A percentile compares a stretch with the other conserved stretches of the same genome.
These are phyloP conservation scores for Phytophthora pini DNA, from an alignment of 352 stramenopile genomes.

Conservation along the genomic window DNA sequence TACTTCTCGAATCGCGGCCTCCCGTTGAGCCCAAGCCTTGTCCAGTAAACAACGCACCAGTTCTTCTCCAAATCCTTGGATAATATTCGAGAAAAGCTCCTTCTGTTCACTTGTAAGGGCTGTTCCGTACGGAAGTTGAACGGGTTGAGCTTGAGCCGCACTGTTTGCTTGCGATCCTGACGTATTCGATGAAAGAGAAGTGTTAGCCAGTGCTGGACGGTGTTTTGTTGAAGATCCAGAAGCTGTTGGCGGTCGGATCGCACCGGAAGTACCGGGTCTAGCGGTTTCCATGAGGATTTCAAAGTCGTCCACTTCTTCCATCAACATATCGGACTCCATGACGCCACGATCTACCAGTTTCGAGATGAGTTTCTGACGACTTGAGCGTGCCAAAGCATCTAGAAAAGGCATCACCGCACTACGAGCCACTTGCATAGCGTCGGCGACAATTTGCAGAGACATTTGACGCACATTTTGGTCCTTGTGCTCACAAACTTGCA, in stretches of 20 bases:
- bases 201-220: slow-evolving; percentile 61
- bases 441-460: slow-evolving; percentile 70
- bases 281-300: slow-evolving; percentile 46
- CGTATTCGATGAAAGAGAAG: slow-evolving; percentile 49
- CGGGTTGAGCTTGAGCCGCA: slow-evolving; percentile 35
- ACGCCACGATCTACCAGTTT: slow-evolving; percentile 80
- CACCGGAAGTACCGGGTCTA: slow-evolving; percentile 62
- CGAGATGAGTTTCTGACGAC: slow-evolving; percentile 82
- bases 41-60: slow-evolving; percentile 82
- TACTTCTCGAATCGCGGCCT: slow-evolving; percentile 77
- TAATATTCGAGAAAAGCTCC: slow-evolving; percentile 51
- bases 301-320: slow-evolving; percentile 89
- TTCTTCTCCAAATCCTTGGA: slow-evolving; percentile 69
- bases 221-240: slow-evolving; percentile 85
- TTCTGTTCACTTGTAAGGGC: slow-evolving; percentile 71
- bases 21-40: slow-evolving; percentile 80
- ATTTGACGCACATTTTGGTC: slow-evolving; percentile 73
- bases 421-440: slow-evolving; percentile 68
- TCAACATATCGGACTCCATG: slow-evolving; percentile 77
- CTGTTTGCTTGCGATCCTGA: slow-evolving; percentile 22
- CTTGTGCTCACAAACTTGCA: slow-evolving; percentile 79
- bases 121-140: slow-evolving; percentile 72
- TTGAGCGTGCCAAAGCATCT: slow-evolving; percentile 63
- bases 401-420: slow-evolving; percentile 73
- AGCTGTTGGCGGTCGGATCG: slow-evolving; percentile 66